Percentiles rank a stretch among this genome's conserved stretches.
These are phyloP conservation scores for Crucibulum laeve DNA, from an alignment of 768 basidiomycete species.

Conservation along the genomic window DNA sequence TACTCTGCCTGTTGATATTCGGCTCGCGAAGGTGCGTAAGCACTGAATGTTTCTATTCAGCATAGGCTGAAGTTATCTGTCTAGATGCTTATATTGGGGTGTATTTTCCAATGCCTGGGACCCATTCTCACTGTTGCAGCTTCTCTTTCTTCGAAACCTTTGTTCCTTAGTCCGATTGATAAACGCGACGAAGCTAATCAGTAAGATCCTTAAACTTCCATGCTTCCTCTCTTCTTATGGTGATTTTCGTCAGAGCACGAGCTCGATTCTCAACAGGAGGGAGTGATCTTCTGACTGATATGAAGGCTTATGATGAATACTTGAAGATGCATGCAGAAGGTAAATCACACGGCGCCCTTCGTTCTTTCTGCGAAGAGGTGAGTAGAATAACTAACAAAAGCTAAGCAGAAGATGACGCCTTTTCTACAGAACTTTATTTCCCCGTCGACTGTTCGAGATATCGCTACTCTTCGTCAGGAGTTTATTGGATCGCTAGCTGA, in stretches of 20 bases:
- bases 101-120: slow-evolving; percentile 79
- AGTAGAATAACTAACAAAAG: neutral
- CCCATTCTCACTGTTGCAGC: slow-evolving; percentile 82
- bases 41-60: neutral
- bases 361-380: slow-evolving; percentile 72
- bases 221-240: neutral
- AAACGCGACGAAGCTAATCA: slow-evolving; percentile 74
- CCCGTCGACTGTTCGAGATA: slow-evolving; percentile 64
- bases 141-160: slow-evolving; percentile 79
- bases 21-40: slow-evolving; percentile 69
- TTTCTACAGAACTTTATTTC: slow-evolving; percentile 77
- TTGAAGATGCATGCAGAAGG: slow-evolving; percentile 44
- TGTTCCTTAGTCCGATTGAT: slow-evolving; percentile 81
- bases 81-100: slow-evolving; percentile 86
- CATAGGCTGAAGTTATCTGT: neutral
- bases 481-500: slow-evolving; percentile 66
- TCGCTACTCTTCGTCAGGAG: slow-evolving; percentile 73
- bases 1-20: slow-evolving; percentile 82
- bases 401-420: neutral
- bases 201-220: slow-evolving; percentile 32
- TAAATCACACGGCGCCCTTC: slow-evolving; percentile 39
- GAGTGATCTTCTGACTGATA: slow-evolving; percentile 84
- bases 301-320: slow-evolving; percentile 69
- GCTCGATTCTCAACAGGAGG: slow-evolving; percentile 62
- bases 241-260: slow-evolving; percentile 51